These are phyloP conservation scores for Alternaria solani DNA, from an alignment of 2,329 filamentous ascomycete genomes.

Conservation along the genomic window DNA sequence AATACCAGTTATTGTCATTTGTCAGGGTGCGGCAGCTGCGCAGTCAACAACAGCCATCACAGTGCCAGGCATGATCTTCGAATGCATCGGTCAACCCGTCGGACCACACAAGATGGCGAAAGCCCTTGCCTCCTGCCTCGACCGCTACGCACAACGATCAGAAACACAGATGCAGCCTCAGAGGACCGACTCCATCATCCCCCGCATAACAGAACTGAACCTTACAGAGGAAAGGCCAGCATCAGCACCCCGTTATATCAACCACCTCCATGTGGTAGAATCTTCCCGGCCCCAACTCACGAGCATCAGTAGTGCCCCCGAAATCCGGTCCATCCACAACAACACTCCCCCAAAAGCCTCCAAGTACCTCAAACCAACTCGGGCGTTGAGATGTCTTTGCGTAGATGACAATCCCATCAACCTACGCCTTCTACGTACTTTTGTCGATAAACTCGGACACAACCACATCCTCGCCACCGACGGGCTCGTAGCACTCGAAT, in stretches of 20 bases:
- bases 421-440: conserved; percentile 47
- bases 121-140: conserved; percentile 45
- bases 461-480: conserved; percentile 44
- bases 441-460: conserved; percentile 47
- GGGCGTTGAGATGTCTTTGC: conserved; percentile 43
- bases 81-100: conserved; percentile 48
- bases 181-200: conserved; percentile 21
- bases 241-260: conserved; percentile 19
- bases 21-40: conserved; percentile 45
- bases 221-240: conserved; percentile 31
- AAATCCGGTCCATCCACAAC: conserved; percentile 31
- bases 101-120: conserved; percentile 52
- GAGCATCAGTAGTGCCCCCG: conserved; percentile 43
- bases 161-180: conserved; percentile 18
- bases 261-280: conserved; percentile 17
- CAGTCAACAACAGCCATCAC: conserved; percentile 48
- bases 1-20: conserved; percentile 46
- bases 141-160: conserved; percentile 37
- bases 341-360: conserved; percentile 29
- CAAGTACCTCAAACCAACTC: conserved; percentile 23
- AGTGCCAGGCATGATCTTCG: conserved; percentile 45
- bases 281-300: conserved; percentile 36
- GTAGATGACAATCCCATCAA: conserved; percentile 54
- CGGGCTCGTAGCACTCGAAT: conserved; percentile 48
- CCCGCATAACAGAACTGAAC: conserved; percentile 33